A percentile compares a stretch with the other conserved stretches of the same genome.
Conservation (phyloP, 2,329 filamentous ascomycete genomes). For the Penicillium sclerotiorum region DNA sequence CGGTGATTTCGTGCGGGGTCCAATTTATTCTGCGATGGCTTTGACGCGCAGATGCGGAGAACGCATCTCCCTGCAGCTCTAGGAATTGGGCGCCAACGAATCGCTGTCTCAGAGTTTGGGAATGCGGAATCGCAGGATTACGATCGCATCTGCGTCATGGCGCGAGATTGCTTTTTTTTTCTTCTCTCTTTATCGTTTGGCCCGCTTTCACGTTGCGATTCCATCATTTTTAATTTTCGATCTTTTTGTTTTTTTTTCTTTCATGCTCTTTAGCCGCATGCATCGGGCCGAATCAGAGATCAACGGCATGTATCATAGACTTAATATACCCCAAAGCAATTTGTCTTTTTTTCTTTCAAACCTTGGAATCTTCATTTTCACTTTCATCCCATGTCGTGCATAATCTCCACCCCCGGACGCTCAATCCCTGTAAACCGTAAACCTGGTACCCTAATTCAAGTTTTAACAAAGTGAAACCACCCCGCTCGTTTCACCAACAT, state of each 20-base stretch:
- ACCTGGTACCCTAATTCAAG: not conserved
- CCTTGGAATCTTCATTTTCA: not conserved
- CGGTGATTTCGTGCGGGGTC: slow-evolving; percentile 2
- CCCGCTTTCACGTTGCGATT: slow-evolving; percentile 10
- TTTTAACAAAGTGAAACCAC: slow-evolving; percentile 17
- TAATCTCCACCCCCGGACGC: slow-evolving; percentile 15
- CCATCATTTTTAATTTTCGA: slow-evolving; percentile 16
- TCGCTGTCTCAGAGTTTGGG: not conserved
- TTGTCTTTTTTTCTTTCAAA: slow-evolving; percentile 13
- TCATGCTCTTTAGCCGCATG: slow-evolving; percentile 19
- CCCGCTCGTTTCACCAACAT: slow-evolving; percentile 20
- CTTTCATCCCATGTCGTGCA: slow-evolving; percentile 21
- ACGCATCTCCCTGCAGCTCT: slow-evolving; percentile 2
- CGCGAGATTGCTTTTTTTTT: slow-evolving; percentile 6
- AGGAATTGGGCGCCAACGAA: not conserved
- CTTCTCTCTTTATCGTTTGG: slow-evolving; percentile 6
- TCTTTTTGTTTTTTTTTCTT: slow-evolving; percentile 19
- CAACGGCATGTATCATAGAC: slow-evolving; percentile 42
- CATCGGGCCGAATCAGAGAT: slow-evolving; percentile 30
- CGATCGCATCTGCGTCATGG: slow-evolving; percentile 12
- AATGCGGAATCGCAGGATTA: slow-evolving; percentile 2
- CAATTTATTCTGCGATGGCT: slow-evolving; percentile 10
- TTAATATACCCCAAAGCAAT: slow-evolving; percentile 42
- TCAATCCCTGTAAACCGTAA: not conserved
- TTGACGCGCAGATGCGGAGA: slow-evolving; percentile 26